Percentiles rank a stretch among this genome's conserved stretches.
phyloP scores from a whole-genome alignment of 371 early-diverging fungal genomes.

The Dichotomocladium elegans region DNA sequence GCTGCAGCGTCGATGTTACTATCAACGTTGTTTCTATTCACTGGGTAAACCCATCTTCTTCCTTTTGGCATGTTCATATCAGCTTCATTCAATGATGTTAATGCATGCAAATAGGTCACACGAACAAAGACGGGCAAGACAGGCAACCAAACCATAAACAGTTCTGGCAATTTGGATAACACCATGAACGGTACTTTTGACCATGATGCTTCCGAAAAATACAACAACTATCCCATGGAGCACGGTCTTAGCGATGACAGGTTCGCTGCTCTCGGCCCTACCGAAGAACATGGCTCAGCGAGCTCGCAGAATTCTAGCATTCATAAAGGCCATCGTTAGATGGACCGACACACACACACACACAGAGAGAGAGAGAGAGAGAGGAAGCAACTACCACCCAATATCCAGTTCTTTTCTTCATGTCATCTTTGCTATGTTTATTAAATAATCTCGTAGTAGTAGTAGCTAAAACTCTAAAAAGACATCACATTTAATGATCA shows the following conservation, averaged over 20 bases:
- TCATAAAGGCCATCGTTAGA: neutral
- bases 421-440: too few species aligned
- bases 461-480: neutral
- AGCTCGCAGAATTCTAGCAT: neutral
- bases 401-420: too few species aligned
- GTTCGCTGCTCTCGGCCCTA: constrained; percentile 7
- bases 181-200: constrained; percentile 8
- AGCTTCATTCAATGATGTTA: too few species aligned
- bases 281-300: constrained; percentile 9
- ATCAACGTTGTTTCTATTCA: constrained; percentile 51
- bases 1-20: constrained; percentile 54
- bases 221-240: constrained; percentile 1
- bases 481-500: too few species aligned
- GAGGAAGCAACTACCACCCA: too few species aligned
- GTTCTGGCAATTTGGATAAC: constrained; percentile 4
- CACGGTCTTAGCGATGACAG: constrained; percentile 10
- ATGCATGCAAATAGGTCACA: too few species aligned
- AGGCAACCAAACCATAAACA: constrained; percentile 7
- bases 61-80: too few species aligned
- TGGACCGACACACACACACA: neutral
- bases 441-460: too few species aligned
- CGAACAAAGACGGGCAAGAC: constrained; percentile 2
- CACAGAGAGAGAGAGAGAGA: too few species aligned
- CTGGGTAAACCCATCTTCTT: too few species aligned
- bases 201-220: constrained; percentile 1